These are phyloP conservation scores for Jamesozyma rosinii DNA, from an alignment of 805 yeast species.

Conservation along the genomic window DNA sequence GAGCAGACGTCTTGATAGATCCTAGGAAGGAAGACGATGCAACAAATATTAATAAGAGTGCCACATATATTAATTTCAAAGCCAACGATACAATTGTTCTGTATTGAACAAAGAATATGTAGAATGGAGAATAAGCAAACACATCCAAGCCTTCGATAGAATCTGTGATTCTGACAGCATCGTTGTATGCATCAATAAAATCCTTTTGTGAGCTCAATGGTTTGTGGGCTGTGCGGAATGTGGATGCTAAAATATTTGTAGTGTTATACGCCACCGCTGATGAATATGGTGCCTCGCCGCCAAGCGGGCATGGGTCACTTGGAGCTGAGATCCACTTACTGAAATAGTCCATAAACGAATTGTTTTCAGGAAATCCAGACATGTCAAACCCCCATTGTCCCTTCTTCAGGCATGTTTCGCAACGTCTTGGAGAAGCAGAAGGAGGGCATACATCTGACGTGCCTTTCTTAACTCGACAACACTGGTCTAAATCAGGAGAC, in stretches of 20 bases:
- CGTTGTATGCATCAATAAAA: slow-evolving; percentile 69
- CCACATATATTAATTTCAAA: slow-evolving; percentile 42
- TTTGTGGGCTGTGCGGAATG: slow-evolving; percentile 70
- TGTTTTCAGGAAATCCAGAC: slow-evolving; percentile 74
- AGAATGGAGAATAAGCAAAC: slow-evolving; percentile 89
- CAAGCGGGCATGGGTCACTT: slow-evolving; percentile 87
- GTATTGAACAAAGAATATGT: slow-evolving; percentile 88
- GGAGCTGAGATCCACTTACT: slow-evolving; percentile 75
- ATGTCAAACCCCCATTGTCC: slow-evolving; percentile 61
- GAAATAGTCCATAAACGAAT: slow-evolving; percentile 62
- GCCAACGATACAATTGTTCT: slow-evolving; percentile 54
- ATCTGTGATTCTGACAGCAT: slow-evolving; percentile 56
- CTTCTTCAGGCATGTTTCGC: slow-evolving; percentile 62
- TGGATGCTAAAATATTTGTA: slow-evolving; percentile 43
- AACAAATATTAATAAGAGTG: slow-evolving; percentile 42
- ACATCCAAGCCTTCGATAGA: slow-evolving; percentile 51
- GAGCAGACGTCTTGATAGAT: slow-evolving; percentile 48
- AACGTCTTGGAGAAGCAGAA: slow-evolving; percentile 55
- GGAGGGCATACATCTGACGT: slow-evolving; percentile 51
- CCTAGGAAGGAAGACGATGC: slow-evolving; percentile 56
- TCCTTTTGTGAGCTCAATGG: slow-evolving; percentile 78
- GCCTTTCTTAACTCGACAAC: slow-evolving; percentile 64
- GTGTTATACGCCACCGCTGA: slow-evolving; percentile 42
- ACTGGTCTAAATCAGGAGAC: slow-evolving; percentile 76
- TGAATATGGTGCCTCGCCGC: slow-evolving; percentile 89